Evolutionary conservation across 2,329 filamentous ascomycete genomes (phyloP).

Genomic region (Trichoderma hamatum): DNA sequence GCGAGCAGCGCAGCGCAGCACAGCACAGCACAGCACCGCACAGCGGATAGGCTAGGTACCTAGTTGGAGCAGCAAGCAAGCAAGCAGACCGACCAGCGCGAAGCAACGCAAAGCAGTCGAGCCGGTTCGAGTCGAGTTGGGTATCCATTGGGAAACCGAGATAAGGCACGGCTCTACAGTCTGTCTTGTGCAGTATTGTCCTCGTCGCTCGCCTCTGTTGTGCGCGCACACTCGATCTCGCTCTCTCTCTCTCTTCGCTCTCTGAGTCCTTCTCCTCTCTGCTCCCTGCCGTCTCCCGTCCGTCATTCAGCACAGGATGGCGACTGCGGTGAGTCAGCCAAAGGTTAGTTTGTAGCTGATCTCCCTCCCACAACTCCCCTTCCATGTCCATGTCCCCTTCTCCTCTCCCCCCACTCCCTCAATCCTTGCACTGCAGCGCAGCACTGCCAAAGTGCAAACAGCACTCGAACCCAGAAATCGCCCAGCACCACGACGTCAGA

Average conservation of each 20-base stretch:
- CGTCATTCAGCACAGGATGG: constrained; percentile 35
- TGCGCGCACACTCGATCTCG: too few relatives aligned
- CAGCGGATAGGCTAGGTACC: not conserved
- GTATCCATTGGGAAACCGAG: not conserved
- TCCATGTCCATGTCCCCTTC: constrained; percentile 3
- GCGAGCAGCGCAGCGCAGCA: not conserved
- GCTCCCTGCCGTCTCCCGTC: not conserved
- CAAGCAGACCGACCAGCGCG: not conserved
- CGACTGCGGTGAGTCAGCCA: constrained; percentile 43
- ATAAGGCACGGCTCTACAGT: not conserved
- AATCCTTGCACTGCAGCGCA: constrained; percentile 2
- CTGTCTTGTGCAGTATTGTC: not conserved
- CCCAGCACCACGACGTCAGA: constrained; percentile 39
- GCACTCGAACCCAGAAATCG: constrained; percentile 13
- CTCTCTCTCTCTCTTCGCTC: not conserved
- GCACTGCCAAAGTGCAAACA: constrained; percentile 23
- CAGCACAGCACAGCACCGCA: too few relatives aligned
- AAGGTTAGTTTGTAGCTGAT: constrained; percentile 10
- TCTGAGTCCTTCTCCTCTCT: not conserved
- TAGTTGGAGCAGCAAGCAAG: not conserved
- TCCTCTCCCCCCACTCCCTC: constrained; percentile 12
- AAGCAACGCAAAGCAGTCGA: not conserved
- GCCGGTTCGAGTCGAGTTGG: not conserved
- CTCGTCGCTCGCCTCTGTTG: not conserved
- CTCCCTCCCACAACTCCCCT: not conserved